These are phyloP conservation scores for Otatea glauca DNA, from an alignment of 176 grass and related monocot genomes.

Conservation along the genomic window DNA sequence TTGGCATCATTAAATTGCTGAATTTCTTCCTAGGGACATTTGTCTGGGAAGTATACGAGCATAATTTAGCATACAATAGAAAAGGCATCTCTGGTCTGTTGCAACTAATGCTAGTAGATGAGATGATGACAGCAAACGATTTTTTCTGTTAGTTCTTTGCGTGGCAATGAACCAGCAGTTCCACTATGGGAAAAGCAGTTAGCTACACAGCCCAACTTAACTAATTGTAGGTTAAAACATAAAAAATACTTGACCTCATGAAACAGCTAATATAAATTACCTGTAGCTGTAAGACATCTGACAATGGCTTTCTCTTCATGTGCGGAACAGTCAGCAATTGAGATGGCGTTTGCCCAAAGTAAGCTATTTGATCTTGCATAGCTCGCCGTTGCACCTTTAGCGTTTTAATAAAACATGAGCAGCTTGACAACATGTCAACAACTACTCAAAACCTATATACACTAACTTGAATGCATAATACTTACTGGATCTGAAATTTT, in stretches of 20 bases:
- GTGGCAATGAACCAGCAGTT: not conserved
- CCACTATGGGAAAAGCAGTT: conserved; percentile 34
- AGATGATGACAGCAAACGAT: not conserved
- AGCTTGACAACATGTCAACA: conserved; percentile 22
- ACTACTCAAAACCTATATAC: conserved; percentile 28
- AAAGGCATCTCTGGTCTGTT: not conserved
- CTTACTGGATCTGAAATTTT: conserved; percentile 94
- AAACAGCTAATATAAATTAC: conserved; percentile 53
- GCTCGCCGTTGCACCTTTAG: conserved; percentile 82
- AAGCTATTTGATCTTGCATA: conserved; percentile 97
- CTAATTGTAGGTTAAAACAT: conserved; percentile 32
- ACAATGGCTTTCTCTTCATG: conserved; percentile 73
- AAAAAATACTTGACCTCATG: conserved; percentile 1
- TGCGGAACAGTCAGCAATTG: conserved; percentile 82
- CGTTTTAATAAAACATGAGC: conserved; percentile 49
- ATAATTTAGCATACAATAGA: not conserved
- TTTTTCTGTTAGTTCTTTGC: conserved; percentile 23
- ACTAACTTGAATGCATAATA: conserved; percentile 34
- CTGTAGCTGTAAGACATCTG: conserved; percentile 91
- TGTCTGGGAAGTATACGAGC: not conserved
- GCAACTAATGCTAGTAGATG: not conserved
- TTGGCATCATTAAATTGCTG: not conserved
- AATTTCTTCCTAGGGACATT: not conserved
- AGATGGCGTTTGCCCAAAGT: conserved; percentile 99
- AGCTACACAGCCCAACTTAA: conserved; percentile 20